These are phyloP conservation scores for Podospora tetraspora DNA, from an alignment of 495 filamentous ascomycete species.

Conservation along the genomic window DNA sequence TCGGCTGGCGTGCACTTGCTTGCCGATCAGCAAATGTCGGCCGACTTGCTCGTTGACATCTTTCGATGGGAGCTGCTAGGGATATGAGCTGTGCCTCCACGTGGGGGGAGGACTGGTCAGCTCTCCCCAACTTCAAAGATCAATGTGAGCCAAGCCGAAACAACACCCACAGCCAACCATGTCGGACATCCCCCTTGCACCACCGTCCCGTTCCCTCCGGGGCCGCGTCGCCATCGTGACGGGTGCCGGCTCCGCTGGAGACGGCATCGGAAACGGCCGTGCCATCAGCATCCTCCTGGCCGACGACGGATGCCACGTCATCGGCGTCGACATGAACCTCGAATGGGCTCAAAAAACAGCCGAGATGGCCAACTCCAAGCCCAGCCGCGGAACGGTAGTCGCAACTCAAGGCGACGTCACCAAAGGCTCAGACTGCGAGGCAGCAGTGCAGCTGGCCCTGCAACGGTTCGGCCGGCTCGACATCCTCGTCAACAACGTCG, in stretches of 20 bases:
- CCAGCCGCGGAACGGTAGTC: slow-evolving; percentile 17
- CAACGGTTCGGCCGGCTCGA: slow-evolving; percentile 46
- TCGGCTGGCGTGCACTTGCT: neutral
- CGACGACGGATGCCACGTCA: slow-evolving; percentile 48
- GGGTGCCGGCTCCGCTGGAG: slow-evolving; percentile 49
- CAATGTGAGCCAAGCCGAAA: neutral
- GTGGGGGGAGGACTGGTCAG: neutral
- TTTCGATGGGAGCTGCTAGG: neutral
- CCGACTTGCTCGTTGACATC: neutral
- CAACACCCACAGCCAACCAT: neutral
- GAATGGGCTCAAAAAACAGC: slow-evolving; percentile 45
- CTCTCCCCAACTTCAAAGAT: neutral
- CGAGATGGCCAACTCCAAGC: slow-evolving; percentile 36
- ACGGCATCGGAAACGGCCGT: slow-evolving; percentile 55
- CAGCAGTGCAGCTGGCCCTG: slow-evolving; percentile 37
- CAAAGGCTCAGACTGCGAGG: slow-evolving; percentile 39
- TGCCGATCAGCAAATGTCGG: neutral
- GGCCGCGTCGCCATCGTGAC: slow-evolving; percentile 56
- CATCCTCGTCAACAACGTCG: slow-evolving; percentile 55
- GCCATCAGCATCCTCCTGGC: slow-evolving; percentile 55
- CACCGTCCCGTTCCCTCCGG: slow-evolving; percentile 27
- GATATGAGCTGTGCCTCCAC: neutral
- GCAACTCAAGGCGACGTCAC: slow-evolving; percentile 48
- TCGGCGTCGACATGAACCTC: slow-evolving; percentile 49
- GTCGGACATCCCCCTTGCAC: slow-evolving; percentile 17